These are phyloP conservation scores for Aureobasidium melanogenum DNA, from an alignment of 2,329 filamentous ascomycete genomes.

Conservation along the genomic window DNA sequence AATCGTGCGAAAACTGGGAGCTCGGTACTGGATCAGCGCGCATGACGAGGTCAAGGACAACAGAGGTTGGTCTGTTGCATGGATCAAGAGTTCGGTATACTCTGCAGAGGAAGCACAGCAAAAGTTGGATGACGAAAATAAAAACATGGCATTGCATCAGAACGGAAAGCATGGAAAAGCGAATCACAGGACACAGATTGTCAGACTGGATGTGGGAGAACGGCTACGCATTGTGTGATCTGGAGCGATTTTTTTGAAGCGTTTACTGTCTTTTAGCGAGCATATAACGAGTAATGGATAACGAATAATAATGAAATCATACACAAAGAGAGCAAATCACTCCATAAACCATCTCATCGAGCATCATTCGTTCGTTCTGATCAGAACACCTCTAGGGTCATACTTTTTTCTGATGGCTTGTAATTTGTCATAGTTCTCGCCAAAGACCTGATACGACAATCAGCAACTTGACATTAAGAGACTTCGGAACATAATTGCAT, in stretches of 20 bases:
- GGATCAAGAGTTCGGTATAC: slow-evolving; percentile 41
- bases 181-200: background rate
- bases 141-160: background rate
- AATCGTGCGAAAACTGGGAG: slow-evolving; percentile 45
- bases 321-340: background rate
- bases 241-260: background rate
- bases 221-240: background rate
- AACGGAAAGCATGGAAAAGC: background rate
- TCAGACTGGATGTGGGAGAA: background rate
- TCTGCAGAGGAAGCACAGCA: slow-evolving; percentile 37
- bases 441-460: background rate
- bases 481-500: background rate
- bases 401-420: background rate
- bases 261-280: background rate
- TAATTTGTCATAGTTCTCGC: background rate
- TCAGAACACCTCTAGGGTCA: background rate
- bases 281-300: slow-evolving; percentile 2
- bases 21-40: slow-evolving; percentile 51
- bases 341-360: background rate
- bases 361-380: background rate
- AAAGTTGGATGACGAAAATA: slow-evolving; percentile 20
- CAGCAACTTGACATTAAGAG: background rate
- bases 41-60: slow-evolving; percentile 54
- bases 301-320: background rate
- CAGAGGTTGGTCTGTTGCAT: slow-evolving; percentile 42